Evolutionary conservation across 176 grass and related monocot genomes (phyloP).

Genomic region (Carex scoparia): DNA sequence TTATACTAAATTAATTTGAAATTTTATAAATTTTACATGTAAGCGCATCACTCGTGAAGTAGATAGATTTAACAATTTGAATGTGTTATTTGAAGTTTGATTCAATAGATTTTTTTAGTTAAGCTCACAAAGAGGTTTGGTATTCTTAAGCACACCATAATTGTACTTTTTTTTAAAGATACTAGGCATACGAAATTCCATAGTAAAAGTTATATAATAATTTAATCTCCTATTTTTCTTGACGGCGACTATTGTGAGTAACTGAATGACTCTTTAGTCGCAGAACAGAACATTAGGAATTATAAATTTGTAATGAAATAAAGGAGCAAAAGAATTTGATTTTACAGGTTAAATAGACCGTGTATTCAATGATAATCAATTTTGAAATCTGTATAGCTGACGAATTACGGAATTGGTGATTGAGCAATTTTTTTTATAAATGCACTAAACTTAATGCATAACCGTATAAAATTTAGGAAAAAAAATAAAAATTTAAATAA

Average conservation of each 20-base stretch:
- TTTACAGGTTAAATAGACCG: background rate
- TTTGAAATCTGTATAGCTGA: background rate
- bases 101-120: too few relatives aligned
- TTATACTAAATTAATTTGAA: too few relatives aligned
- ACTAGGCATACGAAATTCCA: background rate
- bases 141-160: too few relatives aligned
- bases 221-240: background rate
- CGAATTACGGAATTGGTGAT: background rate
- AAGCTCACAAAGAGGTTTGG: too few relatives aligned
- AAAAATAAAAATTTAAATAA: too few relatives aligned
- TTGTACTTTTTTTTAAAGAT: background rate
- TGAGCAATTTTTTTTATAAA: background rate
- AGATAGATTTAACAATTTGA: too few relatives aligned
- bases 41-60: too few relatives aligned
- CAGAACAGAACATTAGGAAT: background rate
- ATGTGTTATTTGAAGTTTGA: too few relatives aligned
- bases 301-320: background rate
- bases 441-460: background rate
- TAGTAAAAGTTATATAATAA: background rate
- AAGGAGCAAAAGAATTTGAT: background rate
- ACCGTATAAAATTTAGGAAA: background rate
- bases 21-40: too few relatives aligned
- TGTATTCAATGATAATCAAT: background rate
- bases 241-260: too few relatives aligned
- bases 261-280: background rate